Evolutionary conservation across 2,329 filamentous ascomycete genomes (phyloP).

Genomic region (Sporothrix pseudoabietina): DNA sequence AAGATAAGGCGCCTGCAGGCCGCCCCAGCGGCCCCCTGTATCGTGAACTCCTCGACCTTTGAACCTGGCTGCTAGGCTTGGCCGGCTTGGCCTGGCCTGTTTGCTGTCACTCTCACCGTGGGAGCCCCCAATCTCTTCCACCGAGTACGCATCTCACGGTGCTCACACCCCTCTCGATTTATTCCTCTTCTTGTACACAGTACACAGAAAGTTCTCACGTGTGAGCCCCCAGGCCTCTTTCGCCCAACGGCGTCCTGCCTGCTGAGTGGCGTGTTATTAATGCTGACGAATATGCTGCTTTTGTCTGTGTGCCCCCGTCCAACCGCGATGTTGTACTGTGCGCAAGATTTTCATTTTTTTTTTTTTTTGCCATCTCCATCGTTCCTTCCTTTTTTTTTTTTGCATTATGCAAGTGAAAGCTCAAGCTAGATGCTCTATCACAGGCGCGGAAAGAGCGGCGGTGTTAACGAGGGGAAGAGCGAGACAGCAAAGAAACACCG

Average conservation of each 20-base stretch:
- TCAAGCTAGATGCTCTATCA: not conserved
- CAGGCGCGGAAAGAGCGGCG: not conserved
- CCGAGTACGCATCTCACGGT: not conserved
- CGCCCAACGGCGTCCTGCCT: not conserved
- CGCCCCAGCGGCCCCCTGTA: not conserved
- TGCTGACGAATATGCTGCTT: slow-evolving; percentile 1
- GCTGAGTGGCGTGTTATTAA: not conserved
- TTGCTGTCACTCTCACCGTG: not conserved
- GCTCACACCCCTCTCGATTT: not conserved
- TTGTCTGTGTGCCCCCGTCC: slow-evolving; percentile 2
- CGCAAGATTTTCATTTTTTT: not conserved
- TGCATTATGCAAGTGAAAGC: not conserved
- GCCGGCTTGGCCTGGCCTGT: not conserved
- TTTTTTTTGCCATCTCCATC: not conserved
- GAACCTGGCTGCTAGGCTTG: not conserved
- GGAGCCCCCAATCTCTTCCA: not conserved
- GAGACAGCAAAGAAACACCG: slow-evolving; percentile 7
- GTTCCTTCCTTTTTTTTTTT: not conserved
- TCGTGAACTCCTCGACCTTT: not conserved
- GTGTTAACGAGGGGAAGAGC: not conserved
- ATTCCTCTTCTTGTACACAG: not conserved
- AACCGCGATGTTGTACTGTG: slow-evolving; percentile 11
- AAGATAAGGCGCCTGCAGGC: slow-evolving; percentile 2
- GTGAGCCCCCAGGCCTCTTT: not conserved
- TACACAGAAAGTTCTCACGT: not conserved